phyloP scores from a whole-genome alignment of 495 filamentous ascomycete species.

The Aspergillus ostianus region DNA sequence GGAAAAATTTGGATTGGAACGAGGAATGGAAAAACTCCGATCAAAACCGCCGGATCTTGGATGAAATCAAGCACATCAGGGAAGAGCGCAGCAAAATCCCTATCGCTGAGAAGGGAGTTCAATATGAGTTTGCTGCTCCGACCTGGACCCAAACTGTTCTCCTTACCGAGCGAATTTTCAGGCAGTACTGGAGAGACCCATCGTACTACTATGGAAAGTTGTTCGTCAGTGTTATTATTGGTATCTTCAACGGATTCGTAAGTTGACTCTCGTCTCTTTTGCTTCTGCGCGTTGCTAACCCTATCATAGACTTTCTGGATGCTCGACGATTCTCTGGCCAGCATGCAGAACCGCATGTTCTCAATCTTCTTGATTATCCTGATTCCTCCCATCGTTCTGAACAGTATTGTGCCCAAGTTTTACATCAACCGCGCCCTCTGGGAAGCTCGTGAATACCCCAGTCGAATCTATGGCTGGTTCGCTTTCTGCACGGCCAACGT shows the following conservation, averaged over 20 bases:
- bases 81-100: constrained; percentile 52
- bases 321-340: constrained; percentile 61
- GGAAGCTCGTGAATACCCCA: constrained; percentile 73
- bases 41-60: constrained; percentile 47
- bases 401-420: constrained; percentile 81
- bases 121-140: constrained; percentile 64
- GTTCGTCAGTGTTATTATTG: constrained; percentile 66
- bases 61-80: constrained; percentile 62
- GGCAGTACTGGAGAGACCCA: constrained; percentile 67
- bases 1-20: constrained; percentile 63
- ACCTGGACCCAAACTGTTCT: constrained; percentile 56
- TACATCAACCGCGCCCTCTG: constrained; percentile 73
- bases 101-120: constrained; percentile 32
- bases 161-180: constrained; percentile 65
- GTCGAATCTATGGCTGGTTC: constrained; percentile 78
- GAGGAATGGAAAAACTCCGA: constrained; percentile 67
- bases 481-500: constrained; percentile 77
- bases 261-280: constrained; percentile 1
- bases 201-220: constrained; percentile 76
- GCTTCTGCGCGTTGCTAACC: background rate
- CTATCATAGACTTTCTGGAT: constrained; percentile 64
- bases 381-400: constrained; percentile 70
- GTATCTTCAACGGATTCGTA: constrained; percentile 73
- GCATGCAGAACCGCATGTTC: constrained; percentile 83
- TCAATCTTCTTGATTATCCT: constrained; percentile 71